Percentiles rank a stretch among this genome's conserved stretches.
Conservation (phyloP, 2,329 filamentous ascomycete genomes). For the Pestalotiopsis sp. region DNA sequence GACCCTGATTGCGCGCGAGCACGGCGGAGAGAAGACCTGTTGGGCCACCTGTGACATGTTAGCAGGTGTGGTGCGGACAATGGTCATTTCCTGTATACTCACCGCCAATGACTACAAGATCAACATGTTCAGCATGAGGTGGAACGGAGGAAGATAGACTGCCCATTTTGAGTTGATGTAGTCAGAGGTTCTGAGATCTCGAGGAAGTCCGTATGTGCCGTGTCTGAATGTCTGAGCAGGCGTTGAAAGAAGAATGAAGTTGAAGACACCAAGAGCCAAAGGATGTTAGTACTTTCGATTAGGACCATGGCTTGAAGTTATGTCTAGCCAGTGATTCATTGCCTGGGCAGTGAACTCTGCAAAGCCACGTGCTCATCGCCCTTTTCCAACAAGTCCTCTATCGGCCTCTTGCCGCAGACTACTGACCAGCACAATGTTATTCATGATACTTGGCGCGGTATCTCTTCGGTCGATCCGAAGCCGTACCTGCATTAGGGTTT, state of each 20-base stretch:
- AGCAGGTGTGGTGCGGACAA: neutral
- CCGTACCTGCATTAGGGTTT: neutral
- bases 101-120: slow-evolving; percentile 40
- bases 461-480: neutral
- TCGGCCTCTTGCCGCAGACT: neutral
- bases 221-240: neutral
- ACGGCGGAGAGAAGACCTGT: slow-evolving; percentile 47
- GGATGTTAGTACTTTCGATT: neutral
- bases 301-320: neutral
- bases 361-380: neutral
- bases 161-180: neutral
- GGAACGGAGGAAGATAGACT: neutral
- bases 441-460: neutral
- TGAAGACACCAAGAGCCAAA: neutral
- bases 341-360: neutral
- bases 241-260: neutral
- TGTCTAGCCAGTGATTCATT: neutral
- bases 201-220: neutral
- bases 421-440: neutral
- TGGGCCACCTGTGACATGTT: slow-evolving; percentile 37
- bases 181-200: neutral
- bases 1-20: slow-evolving; percentile 41
- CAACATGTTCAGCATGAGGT: slow-evolving; percentile 21
- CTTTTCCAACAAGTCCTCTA: neutral
- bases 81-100: slow-evolving; percentile 6